phyloP scores from a whole-genome alignment of 805 yeast genomes.

The Priceomyces haplophilus region DNA sequence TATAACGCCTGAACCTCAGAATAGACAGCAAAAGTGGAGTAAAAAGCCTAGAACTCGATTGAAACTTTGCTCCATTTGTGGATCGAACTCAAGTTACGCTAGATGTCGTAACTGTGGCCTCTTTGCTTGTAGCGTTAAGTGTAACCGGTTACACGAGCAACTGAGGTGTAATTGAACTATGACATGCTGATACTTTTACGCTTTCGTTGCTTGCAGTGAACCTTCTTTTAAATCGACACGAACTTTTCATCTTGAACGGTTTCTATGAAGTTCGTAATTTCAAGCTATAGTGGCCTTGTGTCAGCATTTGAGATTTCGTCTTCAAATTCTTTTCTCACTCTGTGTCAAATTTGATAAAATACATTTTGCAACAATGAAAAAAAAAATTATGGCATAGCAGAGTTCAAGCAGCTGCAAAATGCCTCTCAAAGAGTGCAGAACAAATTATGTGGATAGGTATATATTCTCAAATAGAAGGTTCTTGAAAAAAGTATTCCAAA shows the following conservation, averaged over 20 bases:
- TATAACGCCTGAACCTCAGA: constrained; percentile 11
- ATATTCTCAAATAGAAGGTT: neutral
- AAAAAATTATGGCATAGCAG: too few relatives aligned
- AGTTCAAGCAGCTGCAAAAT: too few relatives aligned
- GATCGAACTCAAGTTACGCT: constrained; percentile 33
- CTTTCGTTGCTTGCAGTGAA: too few relatives aligned
- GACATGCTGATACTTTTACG: neutral
- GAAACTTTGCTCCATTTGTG: constrained; percentile 42
- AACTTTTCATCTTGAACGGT: too few relatives aligned
- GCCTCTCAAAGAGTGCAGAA: neutral
- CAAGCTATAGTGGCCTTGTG: too few relatives aligned
- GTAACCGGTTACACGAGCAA: constrained; percentile 39
- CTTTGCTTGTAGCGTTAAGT: constrained; percentile 38
- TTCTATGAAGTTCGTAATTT: too few relatives aligned
- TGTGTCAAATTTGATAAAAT: too few relatives aligned
- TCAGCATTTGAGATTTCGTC: too few relatives aligned
- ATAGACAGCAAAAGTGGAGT: constrained; percentile 15
- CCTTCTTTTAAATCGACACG: too few relatives aligned
- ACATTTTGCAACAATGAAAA: too few relatives aligned
- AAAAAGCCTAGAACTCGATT: constrained; percentile 27
- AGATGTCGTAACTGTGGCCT: constrained; percentile 41
- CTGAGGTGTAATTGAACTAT: constrained; percentile 32
- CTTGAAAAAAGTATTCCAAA: neutral
- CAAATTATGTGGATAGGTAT: neutral
- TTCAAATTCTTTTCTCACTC: too few relatives aligned